A percentile compares a stretch with the other conserved stretches of the same genome.
phyloP scores from a whole-genome alignment of 108 stramenopile genomes.

The Skeletonema grethae region DNA sequence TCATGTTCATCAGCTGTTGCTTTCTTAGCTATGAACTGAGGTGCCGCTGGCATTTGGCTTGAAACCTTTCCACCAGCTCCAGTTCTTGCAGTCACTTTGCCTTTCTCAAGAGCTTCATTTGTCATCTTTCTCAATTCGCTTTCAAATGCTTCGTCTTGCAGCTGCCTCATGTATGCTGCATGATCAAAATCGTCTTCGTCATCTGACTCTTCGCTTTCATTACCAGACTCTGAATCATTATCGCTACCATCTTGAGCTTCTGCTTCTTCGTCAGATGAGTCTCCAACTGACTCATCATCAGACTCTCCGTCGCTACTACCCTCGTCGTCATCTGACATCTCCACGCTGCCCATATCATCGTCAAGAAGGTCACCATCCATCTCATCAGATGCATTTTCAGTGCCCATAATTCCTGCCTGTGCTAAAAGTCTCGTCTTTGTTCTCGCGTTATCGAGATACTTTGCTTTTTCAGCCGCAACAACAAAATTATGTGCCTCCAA shows the following conservation, averaged over 20 bases:
- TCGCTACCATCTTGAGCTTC: constrained; percentile 47
- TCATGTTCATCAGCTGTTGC: constrained; percentile 41
- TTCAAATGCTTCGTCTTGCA: constrained; percentile 89
- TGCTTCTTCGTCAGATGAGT: constrained; percentile 47
- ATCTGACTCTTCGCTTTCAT: constrained; percentile 45
- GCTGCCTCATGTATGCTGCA: constrained; percentile 74
- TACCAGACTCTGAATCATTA: constrained; percentile 56
- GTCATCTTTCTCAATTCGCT: constrained; percentile 82
- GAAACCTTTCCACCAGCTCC: constrained; percentile 67
- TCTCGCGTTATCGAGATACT: constrained; percentile 42
- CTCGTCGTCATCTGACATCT: constrained; percentile 54
- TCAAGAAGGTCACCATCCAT: constrained; percentile 41
- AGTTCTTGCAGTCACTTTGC: constrained; percentile 64
- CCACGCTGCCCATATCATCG: constrained; percentile 53
- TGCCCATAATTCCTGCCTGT: constrained; percentile 57
- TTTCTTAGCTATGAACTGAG: constrained; percentile 73
- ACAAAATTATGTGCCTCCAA: constrained; percentile 85
- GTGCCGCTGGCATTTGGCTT: constrained; percentile 73
- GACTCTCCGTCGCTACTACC: constrained; percentile 37
- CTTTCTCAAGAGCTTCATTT: constrained; percentile 88
- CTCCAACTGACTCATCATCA: constrained; percentile 35
- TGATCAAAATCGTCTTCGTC: constrained; percentile 58
- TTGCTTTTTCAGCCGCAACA: constrained; percentile 63
- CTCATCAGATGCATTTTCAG: constrained; percentile 40
- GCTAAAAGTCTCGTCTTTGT: constrained; percentile 59